Percentiles rank a stretch among this genome's conserved stretches.
Conservation (phyloP, 345 rosid genomes). For the Excoecaria agallocha region DNA sequence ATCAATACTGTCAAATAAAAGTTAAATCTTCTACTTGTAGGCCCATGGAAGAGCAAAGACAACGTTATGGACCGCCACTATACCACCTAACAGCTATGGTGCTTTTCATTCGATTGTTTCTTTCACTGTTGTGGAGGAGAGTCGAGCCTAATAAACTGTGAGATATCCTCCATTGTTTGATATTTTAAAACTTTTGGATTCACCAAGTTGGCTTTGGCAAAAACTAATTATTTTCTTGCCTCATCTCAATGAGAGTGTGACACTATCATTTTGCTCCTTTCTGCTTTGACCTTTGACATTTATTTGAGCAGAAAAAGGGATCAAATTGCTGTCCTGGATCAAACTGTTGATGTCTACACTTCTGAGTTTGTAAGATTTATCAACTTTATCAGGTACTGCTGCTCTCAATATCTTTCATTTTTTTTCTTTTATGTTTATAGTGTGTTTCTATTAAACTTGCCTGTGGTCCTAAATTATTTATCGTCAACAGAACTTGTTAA, state of each 20-base stretch:
- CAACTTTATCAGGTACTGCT: conserved; percentile 66
- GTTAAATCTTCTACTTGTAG: conserved; percentile 37
- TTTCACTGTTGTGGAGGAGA: conserved; percentile 65
- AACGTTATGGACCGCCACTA: conserved; percentile 91
- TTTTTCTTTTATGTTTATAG: not conserved
- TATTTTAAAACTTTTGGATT: conserved; percentile 9
- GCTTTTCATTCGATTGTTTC: conserved; percentile 54
- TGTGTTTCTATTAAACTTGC: not conserved
- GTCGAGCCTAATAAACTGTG: conserved; percentile 63
- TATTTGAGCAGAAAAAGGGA: conserved; percentile 46
- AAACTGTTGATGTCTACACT: conserved; percentile 67
- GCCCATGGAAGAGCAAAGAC: conserved; percentile 99
- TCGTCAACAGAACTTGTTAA: not conserved
- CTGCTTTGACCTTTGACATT: conserved; percentile 19
- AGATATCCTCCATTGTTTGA: conserved; percentile 32
- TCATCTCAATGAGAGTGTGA: conserved; percentile 19
- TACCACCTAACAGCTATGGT: conserved; percentile 77
- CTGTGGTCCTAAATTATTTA: not conserved
- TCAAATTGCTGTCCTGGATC: conserved; percentile 57
- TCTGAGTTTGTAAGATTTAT: conserved; percentile 78
- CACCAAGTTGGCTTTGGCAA: not conserved
- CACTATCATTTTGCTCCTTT: conserved; percentile 20
- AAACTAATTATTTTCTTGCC: not conserved
- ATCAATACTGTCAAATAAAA: conserved; percentile 11
- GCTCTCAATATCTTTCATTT: not conserved